phyloP scores from a whole-genome alignment of 108 stramenopile genomes.

The Fragilaria crotonensis region DNA sequence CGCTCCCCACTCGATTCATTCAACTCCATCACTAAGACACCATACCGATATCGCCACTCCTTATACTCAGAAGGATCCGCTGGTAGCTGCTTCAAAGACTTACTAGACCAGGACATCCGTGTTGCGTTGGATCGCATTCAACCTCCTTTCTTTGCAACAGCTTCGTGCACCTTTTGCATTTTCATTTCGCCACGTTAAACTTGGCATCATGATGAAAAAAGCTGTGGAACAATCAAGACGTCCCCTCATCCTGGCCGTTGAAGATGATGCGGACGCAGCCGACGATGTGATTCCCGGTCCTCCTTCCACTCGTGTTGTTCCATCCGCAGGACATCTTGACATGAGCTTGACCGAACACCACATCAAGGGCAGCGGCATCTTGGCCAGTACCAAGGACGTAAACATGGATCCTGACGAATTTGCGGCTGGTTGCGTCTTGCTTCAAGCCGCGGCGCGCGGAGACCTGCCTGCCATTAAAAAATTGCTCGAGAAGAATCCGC shows the following conservation, averaged over 20 bases:
- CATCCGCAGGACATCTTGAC: conserved; percentile 4
- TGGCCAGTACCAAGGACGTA: conserved; percentile 51
- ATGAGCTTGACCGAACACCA: conserved; percentile 14
- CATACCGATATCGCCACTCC: too few species aligned
- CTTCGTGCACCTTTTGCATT: too few species aligned
- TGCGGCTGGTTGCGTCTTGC: conserved; percentile 72
- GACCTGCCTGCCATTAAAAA: conserved; percentile 24
- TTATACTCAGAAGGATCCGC: too few species aligned
- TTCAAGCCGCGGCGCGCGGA: conserved; percentile 69
- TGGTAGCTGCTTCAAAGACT: too few species aligned
- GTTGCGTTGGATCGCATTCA: too few species aligned
- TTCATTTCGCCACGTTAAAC: too few species aligned
- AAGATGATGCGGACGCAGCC: conserved; percentile 19
- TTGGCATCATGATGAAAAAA: not conserved
- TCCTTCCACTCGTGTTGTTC: not conserved
- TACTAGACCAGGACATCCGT: too few species aligned
- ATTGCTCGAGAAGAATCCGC: conserved; percentile 26
- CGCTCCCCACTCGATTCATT: too few species aligned
- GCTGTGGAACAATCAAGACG: not conserved
- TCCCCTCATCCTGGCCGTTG: conserved; percentile 14
- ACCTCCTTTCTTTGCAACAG: too few species aligned
- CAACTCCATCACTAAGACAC: too few species aligned
- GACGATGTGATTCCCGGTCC: conserved; percentile 28
- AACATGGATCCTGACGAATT: conserved; percentile 54
- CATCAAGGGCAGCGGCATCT: conserved; percentile 29